These are phyloP conservation scores for Hyphochytrium catenoides DNA, from an alignment of 352 stramenopile species.

Conservation along the genomic window DNA sequence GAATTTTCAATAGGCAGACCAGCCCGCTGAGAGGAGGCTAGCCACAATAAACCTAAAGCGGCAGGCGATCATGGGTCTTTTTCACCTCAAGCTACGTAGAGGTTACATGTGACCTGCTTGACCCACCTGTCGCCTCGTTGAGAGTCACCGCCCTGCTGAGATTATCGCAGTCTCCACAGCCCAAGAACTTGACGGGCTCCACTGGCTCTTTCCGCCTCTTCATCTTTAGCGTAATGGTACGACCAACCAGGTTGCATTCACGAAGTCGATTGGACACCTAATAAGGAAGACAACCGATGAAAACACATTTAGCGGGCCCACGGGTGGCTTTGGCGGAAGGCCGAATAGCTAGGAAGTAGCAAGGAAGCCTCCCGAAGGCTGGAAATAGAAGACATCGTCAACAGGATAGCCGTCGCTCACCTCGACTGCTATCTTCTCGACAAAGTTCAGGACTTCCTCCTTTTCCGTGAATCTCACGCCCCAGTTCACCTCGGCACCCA, in stretches of 20 bases:
- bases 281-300: no score
- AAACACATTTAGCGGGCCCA: no score
- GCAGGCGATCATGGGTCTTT: no score
- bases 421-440: conserved; percentile 46
- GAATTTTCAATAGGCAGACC: no score
- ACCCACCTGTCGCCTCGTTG: conserved; percentile 14
- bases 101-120: no score
- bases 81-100: no score
- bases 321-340: neutral
- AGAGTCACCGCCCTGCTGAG: conserved; percentile 45
- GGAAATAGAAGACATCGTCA: no score
- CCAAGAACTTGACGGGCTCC: conserved; percentile 60
- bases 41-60: no score
- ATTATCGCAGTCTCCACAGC: conserved; percentile 53
- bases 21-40: no score
- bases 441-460: conserved; percentile 42
- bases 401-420: conserved; percentile 18
- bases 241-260: conserved; percentile 23
- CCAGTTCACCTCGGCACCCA: conserved; percentile 75
- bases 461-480: conserved; percentile 62
- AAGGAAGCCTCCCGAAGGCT: no score
- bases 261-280: no score
- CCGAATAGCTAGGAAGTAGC: neutral
- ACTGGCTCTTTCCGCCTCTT: conserved; percentile 43
- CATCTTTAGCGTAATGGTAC: conserved; percentile 46